These are phyloP conservation scores for Termitomyces sp. DNA, from an alignment of 768 basidiomycete genomes.

Conservation along the genomic window DNA sequence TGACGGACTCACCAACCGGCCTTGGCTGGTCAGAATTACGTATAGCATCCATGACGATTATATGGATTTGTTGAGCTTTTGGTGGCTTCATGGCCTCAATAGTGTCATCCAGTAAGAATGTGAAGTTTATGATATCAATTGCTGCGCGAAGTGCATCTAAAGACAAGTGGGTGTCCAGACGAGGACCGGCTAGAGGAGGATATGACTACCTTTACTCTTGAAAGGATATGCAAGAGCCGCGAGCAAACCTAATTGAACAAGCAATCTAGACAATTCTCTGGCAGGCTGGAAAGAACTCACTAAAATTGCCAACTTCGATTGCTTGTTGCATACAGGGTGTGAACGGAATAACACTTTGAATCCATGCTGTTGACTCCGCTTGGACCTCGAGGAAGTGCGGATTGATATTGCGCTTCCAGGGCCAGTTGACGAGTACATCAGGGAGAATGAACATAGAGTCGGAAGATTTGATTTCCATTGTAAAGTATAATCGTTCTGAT, in stretches of 20 bases:
- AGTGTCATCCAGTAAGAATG: slow-evolving; percentile 50
- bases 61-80: slow-evolving; percentile 25
- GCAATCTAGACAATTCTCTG: not conserved
- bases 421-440: slow-evolving; percentile 39
- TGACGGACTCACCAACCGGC: slow-evolving; percentile 30
- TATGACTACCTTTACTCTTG: slow-evolving; percentile 27
- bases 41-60: slow-evolving; percentile 38
- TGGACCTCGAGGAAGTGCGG: slow-evolving; percentile 31
- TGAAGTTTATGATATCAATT: slow-evolving; percentile 49
- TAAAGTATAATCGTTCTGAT: too few relatives aligned
- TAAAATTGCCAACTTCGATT: slow-evolving; percentile 39
- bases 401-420: slow-evolving; percentile 39
- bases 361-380: slow-evolving; percentile 33
- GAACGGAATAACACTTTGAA: slow-evolving; percentile 33
- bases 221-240: slow-evolving; percentile 36
- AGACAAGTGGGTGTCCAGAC: not conserved
- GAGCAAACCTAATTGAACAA: slow-evolving; percentile 25
- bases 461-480: too few relatives aligned
- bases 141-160: slow-evolving; percentile 27
- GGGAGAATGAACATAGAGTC: slow-evolving; percentile 19
- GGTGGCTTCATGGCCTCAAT: slow-evolving; percentile 35
- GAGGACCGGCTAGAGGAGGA: not conserved
- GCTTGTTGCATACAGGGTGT: slow-evolving; percentile 29
- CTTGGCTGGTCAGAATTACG: slow-evolving; percentile 31
- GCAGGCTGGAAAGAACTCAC: slow-evolving; percentile 18